Base-by-base conservation (phyloP, 148 eudicot species). In the Euryodendron excelsum region DNA sequence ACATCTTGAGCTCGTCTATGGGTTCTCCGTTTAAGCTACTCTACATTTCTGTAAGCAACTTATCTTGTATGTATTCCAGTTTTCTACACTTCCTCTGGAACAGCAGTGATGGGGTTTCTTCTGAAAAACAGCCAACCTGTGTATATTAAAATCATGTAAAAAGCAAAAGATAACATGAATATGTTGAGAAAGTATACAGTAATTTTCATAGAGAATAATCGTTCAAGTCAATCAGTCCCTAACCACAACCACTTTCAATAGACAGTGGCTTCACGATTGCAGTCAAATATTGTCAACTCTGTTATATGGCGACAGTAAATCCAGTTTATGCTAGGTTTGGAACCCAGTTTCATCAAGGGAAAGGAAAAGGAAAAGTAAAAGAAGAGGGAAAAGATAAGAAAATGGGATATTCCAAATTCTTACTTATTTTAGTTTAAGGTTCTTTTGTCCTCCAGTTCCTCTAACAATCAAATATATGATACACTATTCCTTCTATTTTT, bases 21-120 rank as follows among this genome's bases (percentile, higher is more conserved):
- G 44, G 41, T 64, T 59, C 70, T 66, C 70, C 45, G 1, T 36
- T 39, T 37, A 39, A 67, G 23, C 7, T 10, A 39, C 50, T 23
- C 31, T 12, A 41, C 41, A 67, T 67, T 67, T 67, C 50, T 36
- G 72, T 67, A 67, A 67, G 72, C 72, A 67, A 39, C 9, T n/a
- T 45, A n/a, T 67, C 72, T 41, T 13, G 20, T 20, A n/a, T 39
- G 72, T 23, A 67, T 67, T 36, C 28, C 52, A 7, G 50, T 39
- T 67, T 67, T 25, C 72, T 39, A 25, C 50, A 66, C 70, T 37
- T 34, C 44, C 34, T 64, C 69, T 66, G 47, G 0, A 48, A 48
- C 14, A 2, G 5, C 14, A 12, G 52, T 13, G 15, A 48, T 48
- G 52, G 52, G 52, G 2, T 34, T 64, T 33, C 11, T 66, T 37